Conservation (phyloP, 2,329 filamentous ascomycete species). For the Alternaria novae-zelandiae region DNA sequence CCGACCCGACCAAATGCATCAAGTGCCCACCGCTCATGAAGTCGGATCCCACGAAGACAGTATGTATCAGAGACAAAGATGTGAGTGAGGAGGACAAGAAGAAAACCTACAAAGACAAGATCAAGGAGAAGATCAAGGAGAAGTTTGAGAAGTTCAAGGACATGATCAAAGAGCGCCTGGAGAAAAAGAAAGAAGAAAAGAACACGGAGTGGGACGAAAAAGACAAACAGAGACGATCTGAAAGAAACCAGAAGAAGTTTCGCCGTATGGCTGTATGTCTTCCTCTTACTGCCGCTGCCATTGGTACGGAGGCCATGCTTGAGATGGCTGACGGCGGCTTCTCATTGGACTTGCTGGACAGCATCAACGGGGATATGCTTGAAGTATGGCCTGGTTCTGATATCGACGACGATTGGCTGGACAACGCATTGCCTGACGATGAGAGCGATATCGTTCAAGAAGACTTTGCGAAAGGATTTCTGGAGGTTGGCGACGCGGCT, state of each 20-base stretch:
- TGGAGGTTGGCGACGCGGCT: constrained; percentile 7
- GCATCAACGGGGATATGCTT: constrained; percentile 12
- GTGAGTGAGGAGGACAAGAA: constrained; percentile 10
- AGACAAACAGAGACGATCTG: constrained; percentile 6
- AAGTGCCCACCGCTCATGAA: constrained; percentile 12
- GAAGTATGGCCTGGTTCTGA: constrained; percentile 10
- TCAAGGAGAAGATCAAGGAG: constrained; percentile 8
- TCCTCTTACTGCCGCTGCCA: constrained; percentile 9
- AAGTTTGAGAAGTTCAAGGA: background rate
- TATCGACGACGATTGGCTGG: constrained; percentile 10
- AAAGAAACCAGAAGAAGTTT: constrained; percentile 9
- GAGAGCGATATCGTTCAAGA: constrained; percentile 6
- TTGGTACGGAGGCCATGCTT: constrained; percentile 14
- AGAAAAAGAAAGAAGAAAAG: constrained; percentile 7
- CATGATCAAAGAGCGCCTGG: background rate
- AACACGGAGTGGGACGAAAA: constrained; percentile 12
- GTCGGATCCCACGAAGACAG: constrained; percentile 6
- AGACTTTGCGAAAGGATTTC: constrained; percentile 8
- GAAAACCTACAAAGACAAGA: constrained; percentile 5
- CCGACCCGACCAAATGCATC: constrained; percentile 10
- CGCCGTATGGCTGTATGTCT: constrained; percentile 11
- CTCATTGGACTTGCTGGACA: constrained; percentile 10
- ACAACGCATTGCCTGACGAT: constrained; percentile 6
- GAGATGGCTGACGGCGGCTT: constrained; percentile 14
- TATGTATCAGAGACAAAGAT: constrained; percentile 12